Base-by-base conservation (phyloP, 2,329 filamentous ascomycete species). In the Fusarium haematococcum region DNA sequence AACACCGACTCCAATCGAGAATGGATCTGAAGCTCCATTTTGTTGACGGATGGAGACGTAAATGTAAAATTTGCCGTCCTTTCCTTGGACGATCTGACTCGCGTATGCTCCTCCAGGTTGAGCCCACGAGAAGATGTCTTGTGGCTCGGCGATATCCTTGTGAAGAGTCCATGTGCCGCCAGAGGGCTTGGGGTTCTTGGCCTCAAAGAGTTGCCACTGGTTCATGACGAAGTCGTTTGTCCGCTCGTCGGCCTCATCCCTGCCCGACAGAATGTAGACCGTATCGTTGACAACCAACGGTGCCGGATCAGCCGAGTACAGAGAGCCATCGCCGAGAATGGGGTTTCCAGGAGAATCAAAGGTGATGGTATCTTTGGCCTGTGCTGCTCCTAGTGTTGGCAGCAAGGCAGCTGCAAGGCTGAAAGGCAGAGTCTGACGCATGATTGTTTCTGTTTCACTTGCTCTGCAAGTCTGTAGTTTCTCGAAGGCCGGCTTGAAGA, bases 231-330 rank as follows among this genome's bases (percentile, higher is more conserved):
- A 84, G 33, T 74, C 67, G 37, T 82, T 84, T 8, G 74, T 75
- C 13, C 64, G 64, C 3, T 76, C 66, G 0, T 75, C 76, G 1
- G 82, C 82, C 18, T 80, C 78, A 37, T 84, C 83, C 10, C 80
- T 79, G 14, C 82, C 82, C 0, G 81, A 74, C 23, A 84, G 70
- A 23, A 84, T 82, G 58, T 84, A 84, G 1, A 84, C 73, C 1
- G 79, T 83, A 54, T 81, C 72, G 57, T 81, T 80, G 59, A 83
- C 77, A 7, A 84, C 80, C n/a, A 84, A 65, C 2, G 83, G 83
- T 5, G 81, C 83, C 30, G 82, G 83, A 35, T 84, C 83, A 11
- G 81, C 83, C 6, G 83, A 83, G 68, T 83, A 84, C 58, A 83
- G 69, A 7, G 79, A 80, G 20, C 82, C 81, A 71, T 83, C 81